Conservation (phyloP, 768 basidiomycete genomes). For the Russula compacta region DNA sequence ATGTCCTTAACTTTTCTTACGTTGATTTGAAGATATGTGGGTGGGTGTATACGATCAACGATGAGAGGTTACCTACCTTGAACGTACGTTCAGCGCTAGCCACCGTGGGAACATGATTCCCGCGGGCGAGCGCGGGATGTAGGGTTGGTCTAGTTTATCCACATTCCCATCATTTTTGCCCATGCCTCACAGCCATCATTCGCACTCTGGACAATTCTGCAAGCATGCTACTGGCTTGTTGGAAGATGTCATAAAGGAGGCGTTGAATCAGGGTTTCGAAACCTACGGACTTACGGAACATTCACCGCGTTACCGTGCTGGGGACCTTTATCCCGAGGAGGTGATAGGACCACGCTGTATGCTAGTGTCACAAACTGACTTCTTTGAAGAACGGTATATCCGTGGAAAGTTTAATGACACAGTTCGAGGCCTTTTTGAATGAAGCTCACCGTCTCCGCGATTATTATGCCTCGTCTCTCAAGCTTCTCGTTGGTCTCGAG, state of each 20-base stretch:
- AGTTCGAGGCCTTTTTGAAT: slow-evolving; percentile 64
- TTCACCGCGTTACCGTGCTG: slow-evolving; percentile 71
- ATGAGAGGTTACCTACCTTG: background rate
- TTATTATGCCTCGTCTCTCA: slow-evolving; percentile 53
- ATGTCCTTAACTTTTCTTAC: background rate
- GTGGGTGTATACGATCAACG: background rate
- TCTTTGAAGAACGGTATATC: slow-evolving; percentile 45
- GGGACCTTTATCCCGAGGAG: slow-evolving; percentile 95
- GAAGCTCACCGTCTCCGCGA: slow-evolving; percentile 74
- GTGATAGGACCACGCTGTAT: slow-evolving; percentile 33
- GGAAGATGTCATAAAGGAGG: slow-evolving; percentile 73
- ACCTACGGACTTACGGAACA: slow-evolving; percentile 89
- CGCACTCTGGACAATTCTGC: slow-evolving; percentile 92
- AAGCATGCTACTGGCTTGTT: slow-evolving; percentile 76
- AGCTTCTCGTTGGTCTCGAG: slow-evolving; percentile 81
- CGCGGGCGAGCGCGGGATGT: background rate
- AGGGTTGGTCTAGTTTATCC: no score
- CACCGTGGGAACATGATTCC: background rate
- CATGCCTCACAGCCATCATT: slow-evolving; percentile 76
- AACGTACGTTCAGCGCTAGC: no score
- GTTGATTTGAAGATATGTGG: background rate
- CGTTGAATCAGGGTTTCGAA: slow-evolving; percentile 68
- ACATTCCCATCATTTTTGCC: background rate
- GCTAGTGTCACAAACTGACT: background rate
- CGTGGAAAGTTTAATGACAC: slow-evolving; percentile 41